Base-by-base conservation (phyloP, 2,329 filamentous ascomycete genomes). In the Talaromyces rugulosus region DNA sequence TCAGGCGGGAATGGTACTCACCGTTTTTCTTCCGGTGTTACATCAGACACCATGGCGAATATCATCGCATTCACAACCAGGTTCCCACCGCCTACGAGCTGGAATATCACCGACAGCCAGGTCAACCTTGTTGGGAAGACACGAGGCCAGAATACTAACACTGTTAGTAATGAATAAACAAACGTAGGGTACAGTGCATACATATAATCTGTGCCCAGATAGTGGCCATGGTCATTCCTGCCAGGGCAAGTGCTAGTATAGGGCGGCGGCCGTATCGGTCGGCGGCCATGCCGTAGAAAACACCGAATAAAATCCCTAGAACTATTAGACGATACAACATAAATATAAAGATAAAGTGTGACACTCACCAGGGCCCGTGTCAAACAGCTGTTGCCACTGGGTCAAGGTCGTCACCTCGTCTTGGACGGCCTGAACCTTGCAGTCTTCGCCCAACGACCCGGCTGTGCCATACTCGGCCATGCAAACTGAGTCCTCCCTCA, bases 51-150 rank as follows among this genome's bases (percentile, higher is more conserved):
- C 47, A 63, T 59, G 5, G 56, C 59, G 44, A 63, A 63, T 27
- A 63, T 61, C 59, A 63, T 63, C 28, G 62, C 58, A 51, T 55
- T 61, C 28, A 31, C 59, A n/a, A 63, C 62, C 1, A 63, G 55
- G 8, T 50, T 59, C 11, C 62, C 62, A 30, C 62, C 62, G n/a
- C 62, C 62, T 23, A 42, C 42, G 5, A 61, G 42, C n/a, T 55
- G 50, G 12, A 63, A 63, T 6, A 63, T 56, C 9, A 60, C 52
- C 11, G 62, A 63, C 27, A 63, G 47, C 62, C 62, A 63, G 12
- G 62, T 63, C 47, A 63, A 56, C n/a, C 59, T 56, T 33, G 58
- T 34, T 4, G 62, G 59, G 14, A 63, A 63, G 11, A 63, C 62
- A 18, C n/a, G 55, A 4, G 62, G 58, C 59, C 59, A 63, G 16